Evolutionary conservation across 768 basidiomycete species (phyloP), one percentile per base, ranked within the genome.

Genomic region (Terana coerulea): DNA sequence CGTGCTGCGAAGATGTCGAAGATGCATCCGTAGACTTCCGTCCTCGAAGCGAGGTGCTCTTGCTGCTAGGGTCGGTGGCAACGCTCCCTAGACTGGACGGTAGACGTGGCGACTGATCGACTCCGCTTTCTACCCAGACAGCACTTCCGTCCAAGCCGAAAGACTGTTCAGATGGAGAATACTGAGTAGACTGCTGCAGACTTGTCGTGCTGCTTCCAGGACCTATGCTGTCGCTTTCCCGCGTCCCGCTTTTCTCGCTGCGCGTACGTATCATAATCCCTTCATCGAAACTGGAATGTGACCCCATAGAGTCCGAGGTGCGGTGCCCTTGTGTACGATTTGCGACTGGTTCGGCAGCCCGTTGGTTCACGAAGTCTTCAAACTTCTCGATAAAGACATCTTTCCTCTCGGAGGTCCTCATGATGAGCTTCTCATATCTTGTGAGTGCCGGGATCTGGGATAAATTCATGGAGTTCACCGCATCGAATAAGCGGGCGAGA

Each of bases 331-430:
- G 47, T 47, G 17, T 46, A 35, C 39, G 47, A 55, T 52, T 44
- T 15, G 26, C 34, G 45, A 51, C 12, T 22, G 51, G 60, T 29
- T 33, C 40, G 24, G 45, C n/a, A 17, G 46, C 5, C 47, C 53
- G 35, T 56, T 17, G 61, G 61, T 62, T 55, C 48, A 57, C 40
- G 50, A 58, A 69, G 25, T 64, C 72, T 15, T 75, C 59, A 67
- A 92, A 91, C 67, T 89, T 91, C 61, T 98, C 95, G 17, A 83
- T 73, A 64, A 98, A 95, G 37, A 97, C 77, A 64, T 98, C 95
- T 65, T 91, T 93, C 28, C 93, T 80, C 54, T 98, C 95, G 12
- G 88, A 91, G 1, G 83, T 78, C 25, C 95, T 88, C 78, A 98
- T 84, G 52, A 99, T 78, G 48, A 93, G 72, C 59, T 91, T 92